Conservation (phyloP, 345 rosid species). For the Citrus mangshanensis region DNA sequence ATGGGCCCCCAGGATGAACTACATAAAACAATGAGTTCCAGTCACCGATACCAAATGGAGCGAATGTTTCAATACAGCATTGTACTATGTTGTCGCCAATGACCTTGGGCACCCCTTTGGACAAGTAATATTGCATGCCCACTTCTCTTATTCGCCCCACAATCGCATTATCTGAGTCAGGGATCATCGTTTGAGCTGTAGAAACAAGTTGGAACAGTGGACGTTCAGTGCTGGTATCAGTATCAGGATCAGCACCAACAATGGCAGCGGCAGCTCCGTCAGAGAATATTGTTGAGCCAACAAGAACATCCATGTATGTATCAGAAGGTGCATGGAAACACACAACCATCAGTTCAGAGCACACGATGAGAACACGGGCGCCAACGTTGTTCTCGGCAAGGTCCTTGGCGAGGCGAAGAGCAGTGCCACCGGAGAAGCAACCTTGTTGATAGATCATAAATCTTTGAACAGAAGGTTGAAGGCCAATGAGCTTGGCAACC, state of each 20-base stretch:
- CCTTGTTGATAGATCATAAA: slow-evolving; percentile 5
- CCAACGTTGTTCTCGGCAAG: neutral
- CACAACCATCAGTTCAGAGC: neutral
- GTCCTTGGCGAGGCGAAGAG: slow-evolving; percentile 9
- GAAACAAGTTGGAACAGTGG: slow-evolving; percentile 4
- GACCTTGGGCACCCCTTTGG: neutral
- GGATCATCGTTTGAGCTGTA: neutral
- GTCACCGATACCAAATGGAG: neutral
- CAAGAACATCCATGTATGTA: neutral
- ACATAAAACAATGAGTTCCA: slow-evolving; percentile 12
- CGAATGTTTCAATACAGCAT: neutral
- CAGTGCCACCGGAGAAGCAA: neutral
- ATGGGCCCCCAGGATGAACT: slow-evolving; percentile 1
- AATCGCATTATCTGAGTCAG: neutral
- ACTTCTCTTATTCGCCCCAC: neutral
- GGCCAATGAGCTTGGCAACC: slow-evolving; percentile 1
- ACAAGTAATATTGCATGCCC: neutral
- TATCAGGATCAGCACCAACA: neutral
- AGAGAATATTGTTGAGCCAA: neutral
- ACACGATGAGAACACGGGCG: slow-evolving; percentile 3
- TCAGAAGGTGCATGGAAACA: slow-evolving; percentile 12
- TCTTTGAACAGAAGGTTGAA: neutral
- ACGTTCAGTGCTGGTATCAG: neutral
- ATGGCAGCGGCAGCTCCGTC: slow-evolving; percentile 8
- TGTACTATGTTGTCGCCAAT: neutral